Evolutionary conservation across 1,139 yeast genomes (phyloP), one percentile per base, ranked within the genome.

Genomic region (Nakaseomyces kungkrabaensis): DNA sequence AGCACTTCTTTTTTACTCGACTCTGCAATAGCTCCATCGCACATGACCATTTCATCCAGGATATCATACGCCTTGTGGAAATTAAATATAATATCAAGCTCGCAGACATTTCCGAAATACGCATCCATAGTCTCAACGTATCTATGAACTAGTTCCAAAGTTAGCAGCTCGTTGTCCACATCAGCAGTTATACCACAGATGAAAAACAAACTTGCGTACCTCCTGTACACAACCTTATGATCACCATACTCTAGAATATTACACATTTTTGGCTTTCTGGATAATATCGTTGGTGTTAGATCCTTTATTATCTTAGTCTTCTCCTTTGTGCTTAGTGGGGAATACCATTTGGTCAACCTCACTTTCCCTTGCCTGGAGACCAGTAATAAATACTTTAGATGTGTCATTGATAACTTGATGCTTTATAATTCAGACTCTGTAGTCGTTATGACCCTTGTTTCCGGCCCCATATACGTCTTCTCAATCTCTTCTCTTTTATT

Each of bases 121-220:
- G 85, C 84, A 72, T 92, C 99, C 96, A 92, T 88, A 59, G 87
- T 89, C 67, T 94, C 98, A 47, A 94, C 99, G 65, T 83, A 94
- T 52, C 97, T 74, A 65, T 94, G 98, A 49, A 94, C 83, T 32
- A 85, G 74, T 61, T 94, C 98, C 52, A 94, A 72, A 1, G 95
- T 81, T 50, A 88, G 70, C 57, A 94, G 74, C 66, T 92, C 98
- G 64, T 94, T 94, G 50, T 81, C 86, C 3, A 52, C 55, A 40
- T 78, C 76, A 7, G 61, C 55, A 42, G 85, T 90, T 44, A 90
- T 79, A 0, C 96, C 97, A 44, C 88, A 85, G 47, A 92, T 78
- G 69, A 92, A 92, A 61, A 86, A 92, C 50, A 92, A 72, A 48
- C 96, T 87, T 0, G 98, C 98, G 63, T 92, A 92, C 55, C 98